These are phyloP conservation scores for Escallonia herrerae DNA, from an alignment of 129 eudicot genomes.

Conservation along the genomic window DNA sequence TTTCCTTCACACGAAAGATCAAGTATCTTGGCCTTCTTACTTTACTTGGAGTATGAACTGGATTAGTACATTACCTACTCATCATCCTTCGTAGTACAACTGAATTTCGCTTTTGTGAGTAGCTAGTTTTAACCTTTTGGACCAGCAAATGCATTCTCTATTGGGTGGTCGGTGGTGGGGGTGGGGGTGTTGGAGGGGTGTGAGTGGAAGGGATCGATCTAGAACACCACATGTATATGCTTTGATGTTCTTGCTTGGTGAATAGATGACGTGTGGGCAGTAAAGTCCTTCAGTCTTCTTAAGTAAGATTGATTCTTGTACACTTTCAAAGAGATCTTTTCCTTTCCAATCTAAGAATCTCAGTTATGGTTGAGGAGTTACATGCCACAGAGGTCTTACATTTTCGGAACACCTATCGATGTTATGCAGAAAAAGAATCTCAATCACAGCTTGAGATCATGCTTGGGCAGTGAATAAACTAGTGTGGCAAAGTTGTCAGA, in stretches of 20 bases:
- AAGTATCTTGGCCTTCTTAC: neutral
- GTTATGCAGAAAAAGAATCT: neutral
- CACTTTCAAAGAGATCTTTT: neutral
- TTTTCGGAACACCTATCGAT: neutral
- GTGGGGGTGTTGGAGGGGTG: too few relatives aligned
- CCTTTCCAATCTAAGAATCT: neutral
- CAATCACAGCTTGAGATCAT: neutral
- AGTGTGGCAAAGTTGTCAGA: neutral
- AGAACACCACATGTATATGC: too few relatives aligned
- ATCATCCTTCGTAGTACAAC: neutral
- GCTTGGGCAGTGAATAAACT: neutral
- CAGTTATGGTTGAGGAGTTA: neutral
- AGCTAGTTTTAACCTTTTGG: neutral
- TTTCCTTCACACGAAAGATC: too few relatives aligned
- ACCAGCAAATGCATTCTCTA: neutral
- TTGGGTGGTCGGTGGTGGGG: too few relatives aligned
- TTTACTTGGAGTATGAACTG: neutral
- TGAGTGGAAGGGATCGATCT: too few relatives aligned
- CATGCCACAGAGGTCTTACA: neutral
- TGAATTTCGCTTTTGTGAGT: neutral
- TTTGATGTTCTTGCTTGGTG: too few relatives aligned
- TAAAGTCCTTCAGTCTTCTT: neutral
- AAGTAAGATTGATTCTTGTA: neutral
- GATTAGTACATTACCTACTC: neutral
- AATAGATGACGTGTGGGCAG: neutral